Conservation (phyloP, 1,139 yeast genomes). For the Geotrichum candidum region DNA sequence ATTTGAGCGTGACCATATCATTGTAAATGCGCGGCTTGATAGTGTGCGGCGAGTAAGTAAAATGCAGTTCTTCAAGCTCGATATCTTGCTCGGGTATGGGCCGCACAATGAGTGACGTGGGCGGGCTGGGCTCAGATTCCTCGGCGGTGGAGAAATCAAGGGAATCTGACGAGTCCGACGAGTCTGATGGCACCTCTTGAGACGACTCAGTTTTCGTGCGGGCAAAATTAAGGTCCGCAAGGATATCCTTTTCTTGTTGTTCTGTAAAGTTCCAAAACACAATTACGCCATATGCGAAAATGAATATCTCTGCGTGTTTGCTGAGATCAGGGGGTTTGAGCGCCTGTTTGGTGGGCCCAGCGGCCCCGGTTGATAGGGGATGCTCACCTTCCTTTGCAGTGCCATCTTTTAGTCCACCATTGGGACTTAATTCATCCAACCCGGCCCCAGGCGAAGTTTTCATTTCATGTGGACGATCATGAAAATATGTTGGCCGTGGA, state of each 20-base stretch:
- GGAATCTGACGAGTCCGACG: background rate
- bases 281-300: slow-evolving; percentile 86
- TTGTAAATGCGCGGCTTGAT: slow-evolving; percentile 86
- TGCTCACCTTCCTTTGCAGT: background rate
- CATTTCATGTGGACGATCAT: background rate
- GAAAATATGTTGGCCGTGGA: slow-evolving; percentile 15
- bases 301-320: slow-evolving; percentile 86
- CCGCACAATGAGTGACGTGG: slow-evolving; percentile 48
- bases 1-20: slow-evolving; percentile 85
- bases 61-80: slow-evolving; percentile 91
- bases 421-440: background rate
- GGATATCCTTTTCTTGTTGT: slow-evolving; percentile 81
- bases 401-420: background rate
- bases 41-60: slow-evolving; percentile 76
- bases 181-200: background rate
- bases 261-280: slow-evolving; percentile 97
- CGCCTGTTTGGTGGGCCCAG: background rate
- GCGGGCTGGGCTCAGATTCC: slow-evolving; percentile 8
- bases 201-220: slow-evolving; percentile 18
- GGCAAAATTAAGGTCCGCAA: slow-evolving; percentile 88
- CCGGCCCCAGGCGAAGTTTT: background rate
- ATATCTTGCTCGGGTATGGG: slow-evolving; percentile 80
- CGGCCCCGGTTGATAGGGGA: background rate
- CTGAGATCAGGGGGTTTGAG: slow-evolving; percentile 11
- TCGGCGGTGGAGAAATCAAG: background rate